Evolutionary conservation across 2,329 filamentous ascomycete species (phyloP), one percentile per base, ranked within the genome.

Genomic region (Diaporthe vaccinii): DNA sequence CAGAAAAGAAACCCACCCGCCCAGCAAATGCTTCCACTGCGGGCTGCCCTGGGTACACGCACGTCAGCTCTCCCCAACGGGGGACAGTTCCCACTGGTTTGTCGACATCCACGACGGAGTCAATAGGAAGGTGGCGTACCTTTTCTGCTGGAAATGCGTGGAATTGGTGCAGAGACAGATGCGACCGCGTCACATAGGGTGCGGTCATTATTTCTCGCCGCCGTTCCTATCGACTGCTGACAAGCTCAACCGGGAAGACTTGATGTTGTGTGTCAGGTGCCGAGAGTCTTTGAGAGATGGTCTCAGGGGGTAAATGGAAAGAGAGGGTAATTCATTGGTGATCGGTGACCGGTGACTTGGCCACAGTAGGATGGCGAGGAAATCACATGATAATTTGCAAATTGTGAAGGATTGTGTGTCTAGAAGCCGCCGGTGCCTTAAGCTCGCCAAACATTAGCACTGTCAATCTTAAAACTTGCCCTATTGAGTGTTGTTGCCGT

Each of bases 61-160:
- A 1, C 34, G 53, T 4, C 62, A 70, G 25, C 44, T 25, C n/a
- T 70, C 53, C 8, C 75, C 68, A 10, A 17, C 44, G 5, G 68
- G 61, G 17, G 75, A 75, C 15, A 74, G 72, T 46, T 49, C 59
- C 4, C 75, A 76, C 41, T 76, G 68, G 72, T 76, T 76, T 14
- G 39, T 76, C 9, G 75, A 76, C 28, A 58, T 76, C 0, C 68
- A 76, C 39, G 75, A 76, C 28, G 75, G 75, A 2, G 34, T 62
- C 4, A 46, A 41, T 4, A 53, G 68, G 6, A 76, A 76, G 20
- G 58, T 72, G 68, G 75, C 75, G 2, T 76, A 74, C 17, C n/a
- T 76, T 2, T 72, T 76, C 28, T 76, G 75, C n/a, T 75, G 72
- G 72, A 69, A 34, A 31, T 76, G 72, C 9, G 59, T 76, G 15